Conservation (phyloP, 2,329 filamentous ascomycete species). For the Stenocarpella maydis region DNA sequence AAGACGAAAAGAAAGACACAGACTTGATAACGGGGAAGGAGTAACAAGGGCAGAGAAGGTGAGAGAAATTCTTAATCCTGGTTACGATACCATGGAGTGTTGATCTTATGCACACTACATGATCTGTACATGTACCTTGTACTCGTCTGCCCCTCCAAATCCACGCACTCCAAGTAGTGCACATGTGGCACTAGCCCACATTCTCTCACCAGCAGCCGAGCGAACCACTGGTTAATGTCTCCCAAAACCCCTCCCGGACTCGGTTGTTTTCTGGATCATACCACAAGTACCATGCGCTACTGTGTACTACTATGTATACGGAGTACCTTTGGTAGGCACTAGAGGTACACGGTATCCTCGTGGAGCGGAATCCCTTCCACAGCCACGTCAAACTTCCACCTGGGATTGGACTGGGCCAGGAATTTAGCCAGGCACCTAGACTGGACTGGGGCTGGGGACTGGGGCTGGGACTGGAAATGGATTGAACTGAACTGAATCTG, state of each 20-base stretch:
- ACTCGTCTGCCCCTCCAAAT: constrained; percentile 10
- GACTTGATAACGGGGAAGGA: too few species aligned
- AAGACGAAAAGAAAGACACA: too few species aligned
- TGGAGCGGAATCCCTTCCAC: constrained; percentile 17
- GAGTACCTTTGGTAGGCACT: too few species aligned
- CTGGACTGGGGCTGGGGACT: not conserved
- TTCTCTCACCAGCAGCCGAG: too few species aligned
- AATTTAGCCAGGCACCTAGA: not conserved
- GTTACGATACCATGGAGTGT: not conserved
- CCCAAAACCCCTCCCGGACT: not conserved
- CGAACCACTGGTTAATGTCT: constrained; percentile 1
- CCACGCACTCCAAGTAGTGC: not conserved
- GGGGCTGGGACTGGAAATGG: too few species aligned
- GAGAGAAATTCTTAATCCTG: not conserved
- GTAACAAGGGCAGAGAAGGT: too few species aligned
- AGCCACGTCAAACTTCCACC: constrained; percentile 25
- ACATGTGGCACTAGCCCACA: too few species aligned
- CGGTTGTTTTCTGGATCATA: too few species aligned
- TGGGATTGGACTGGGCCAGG: not conserved
- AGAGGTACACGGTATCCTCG: not conserved
- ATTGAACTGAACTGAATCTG: not conserved
- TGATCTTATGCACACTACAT: constrained; percentile 4
- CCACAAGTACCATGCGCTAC: too few species aligned
- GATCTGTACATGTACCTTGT: too few species aligned
- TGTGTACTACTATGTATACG: too few species aligned